Evolutionary conservation across 176 grass and related monocot species (phyloP).

Genomic region (Cenchrus americanus): DNA sequence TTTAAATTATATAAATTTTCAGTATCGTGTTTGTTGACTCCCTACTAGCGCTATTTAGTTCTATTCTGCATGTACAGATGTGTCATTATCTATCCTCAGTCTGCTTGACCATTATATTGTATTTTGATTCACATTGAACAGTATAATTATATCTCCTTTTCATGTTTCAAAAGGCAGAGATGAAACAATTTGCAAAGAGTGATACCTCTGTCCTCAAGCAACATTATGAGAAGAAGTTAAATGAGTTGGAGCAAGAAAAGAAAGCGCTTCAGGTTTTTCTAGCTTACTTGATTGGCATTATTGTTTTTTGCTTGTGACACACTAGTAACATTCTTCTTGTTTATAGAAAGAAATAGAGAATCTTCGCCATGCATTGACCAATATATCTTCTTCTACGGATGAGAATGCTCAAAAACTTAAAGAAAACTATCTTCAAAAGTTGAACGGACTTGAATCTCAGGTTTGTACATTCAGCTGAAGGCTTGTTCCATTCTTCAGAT

Average conservation of each 20-base stretch:
- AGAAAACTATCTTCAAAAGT: conserved; percentile 83
- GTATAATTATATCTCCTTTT: conserved; percentile 42
- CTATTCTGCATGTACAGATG: conserved; percentile 4
- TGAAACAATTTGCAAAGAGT: conserved; percentile 86
- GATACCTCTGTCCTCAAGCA: conserved; percentile 86
- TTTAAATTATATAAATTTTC: background rate
- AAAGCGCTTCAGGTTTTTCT: conserved; percentile 68
- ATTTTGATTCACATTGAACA: conserved; percentile 22
- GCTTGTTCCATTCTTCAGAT: conserved; percentile 16
- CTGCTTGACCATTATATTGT: background rate
- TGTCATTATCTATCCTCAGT: background rate
- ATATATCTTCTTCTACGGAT: conserved; percentile 67
- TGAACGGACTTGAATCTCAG: conserved; percentile 90
- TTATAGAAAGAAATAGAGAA: conserved; percentile 95
- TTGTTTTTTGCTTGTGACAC: conserved; percentile 6
- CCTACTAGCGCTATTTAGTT: conserved; percentile 9
- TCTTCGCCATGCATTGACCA: conserved; percentile 69
- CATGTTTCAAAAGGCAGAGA: conserved; percentile 70
- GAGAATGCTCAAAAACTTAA: conserved; percentile 76
- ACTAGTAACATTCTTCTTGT: conserved; percentile 35
- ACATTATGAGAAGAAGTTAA: conserved; percentile 88
- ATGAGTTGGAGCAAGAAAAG: conserved; percentile 92
- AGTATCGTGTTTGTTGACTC: background rate
- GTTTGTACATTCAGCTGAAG: conserved; percentile 46
- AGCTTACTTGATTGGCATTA: conserved; percentile 22